A percentile compares a stretch with the other conserved stretches of the same genome.
phyloP scores from a whole-genome alignment of 1,139 yeast species.

The Taiozyma onychis region DNA sequence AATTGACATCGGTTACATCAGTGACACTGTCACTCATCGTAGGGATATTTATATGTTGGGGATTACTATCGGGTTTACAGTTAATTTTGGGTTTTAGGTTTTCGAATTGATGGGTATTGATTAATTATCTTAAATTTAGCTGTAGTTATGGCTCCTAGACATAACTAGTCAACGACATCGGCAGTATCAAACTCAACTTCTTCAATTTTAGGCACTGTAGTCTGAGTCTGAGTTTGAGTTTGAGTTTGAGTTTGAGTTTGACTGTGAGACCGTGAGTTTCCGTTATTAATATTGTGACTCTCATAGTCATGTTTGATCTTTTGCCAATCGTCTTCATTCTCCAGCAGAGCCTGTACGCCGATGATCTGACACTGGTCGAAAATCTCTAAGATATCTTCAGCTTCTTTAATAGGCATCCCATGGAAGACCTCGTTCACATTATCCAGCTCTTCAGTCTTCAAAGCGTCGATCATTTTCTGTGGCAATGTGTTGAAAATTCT shows the following conservation, averaged over 20 bases:
- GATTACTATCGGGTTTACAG: background rate
- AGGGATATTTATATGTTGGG: background rate
- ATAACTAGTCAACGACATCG: constrained; percentile 29
- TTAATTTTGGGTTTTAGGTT: background rate
- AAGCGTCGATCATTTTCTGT: constrained; percentile 63
- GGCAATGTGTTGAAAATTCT: constrained; percentile 55
- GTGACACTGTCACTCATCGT: background rate
- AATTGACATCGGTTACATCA: background rate
- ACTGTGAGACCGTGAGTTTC: background rate
- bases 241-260: constrained; percentile 1
- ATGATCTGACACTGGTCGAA: constrained; percentile 82
- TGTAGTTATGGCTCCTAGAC: background rate
- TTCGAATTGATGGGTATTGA: background rate
- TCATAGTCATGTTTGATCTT: constrained; percentile 42
- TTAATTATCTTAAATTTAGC: too few species aligned
- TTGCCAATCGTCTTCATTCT: constrained; percentile 66
- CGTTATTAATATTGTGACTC: constrained; percentile 7
- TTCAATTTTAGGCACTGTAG: constrained; percentile 16
- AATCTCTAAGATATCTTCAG: constrained; percentile 68
- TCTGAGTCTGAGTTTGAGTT: background rate
- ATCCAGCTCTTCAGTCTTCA: constrained; percentile 66
- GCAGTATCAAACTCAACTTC: constrained; percentile 21
- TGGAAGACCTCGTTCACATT: constrained; percentile 82
- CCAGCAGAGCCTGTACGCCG: constrained; percentile 71
- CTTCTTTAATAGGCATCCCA: constrained; percentile 67